Evolutionary conservation across 805 yeast genomes (phyloP), one percentile per base, ranked within the genome.

Genomic region (Starmerella riodocensis): DNA sequence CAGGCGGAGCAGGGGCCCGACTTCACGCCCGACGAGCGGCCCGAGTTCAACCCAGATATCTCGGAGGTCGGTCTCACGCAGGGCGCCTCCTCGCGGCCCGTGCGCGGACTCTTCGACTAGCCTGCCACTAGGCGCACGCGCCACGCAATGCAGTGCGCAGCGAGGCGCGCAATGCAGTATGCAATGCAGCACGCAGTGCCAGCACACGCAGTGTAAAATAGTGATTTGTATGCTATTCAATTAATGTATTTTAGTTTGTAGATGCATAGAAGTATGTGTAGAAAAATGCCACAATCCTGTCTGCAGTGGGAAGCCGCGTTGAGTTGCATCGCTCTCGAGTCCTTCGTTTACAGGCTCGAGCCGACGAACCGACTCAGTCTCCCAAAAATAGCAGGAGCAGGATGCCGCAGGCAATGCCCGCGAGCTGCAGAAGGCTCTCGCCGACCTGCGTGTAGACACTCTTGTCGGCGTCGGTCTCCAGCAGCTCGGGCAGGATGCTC

Each of bases 401-500:
- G 40, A 76, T 64, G 1, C 86, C 86, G 16, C 69, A 56, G 16
- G 65, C 49, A 40, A 74, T 61, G 29, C 70, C 71, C 14, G 61
- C 36, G 29, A 75, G 47, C 53, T 78, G 84, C 3, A 56, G 52
- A 3, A 64, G 4, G 29, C 69, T 70, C 32, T 65, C 24, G 48
- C 36, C 6, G 64, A 29, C 45, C 68, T 24, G 59, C 54, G 6
- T 42, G 37, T 47, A 66, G 1, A 6, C 60, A 31, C 31, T 40
- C 36, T 6, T 39, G 56, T 6, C 56, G 57, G 22, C 22, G 24
- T 42, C 39, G 3, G 68, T 48, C 50, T 70, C 76, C 32, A 79
- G 57, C 18, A 79, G 56, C 51, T 78, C 84, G 1, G 91, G 88
- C 28, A 79, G 71, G n/a, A 79, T 78, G 32, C 81, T 78, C 18